Base-by-base conservation (phyloP, 345 rosid species). In the Citrus trifoliata region DNA sequence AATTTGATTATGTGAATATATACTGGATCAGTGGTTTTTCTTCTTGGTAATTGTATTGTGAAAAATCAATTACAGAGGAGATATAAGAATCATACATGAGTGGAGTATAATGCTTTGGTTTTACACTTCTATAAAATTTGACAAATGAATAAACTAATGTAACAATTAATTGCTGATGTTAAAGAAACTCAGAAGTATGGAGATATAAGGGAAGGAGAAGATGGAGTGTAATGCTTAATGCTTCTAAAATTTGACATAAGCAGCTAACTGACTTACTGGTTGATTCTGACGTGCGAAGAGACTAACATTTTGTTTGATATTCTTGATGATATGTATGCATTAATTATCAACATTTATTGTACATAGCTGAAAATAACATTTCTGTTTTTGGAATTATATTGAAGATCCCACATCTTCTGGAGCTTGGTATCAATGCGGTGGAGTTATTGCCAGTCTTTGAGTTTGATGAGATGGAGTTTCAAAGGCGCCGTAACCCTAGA, bases 381-480 rank as follows among this genome's bases (percentile, higher is more conserved):
- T 82, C 33, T 32, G 63, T 80, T 80, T 32, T 38, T 70, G 53
- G 38, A 78, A 82, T 64, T 68, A 64, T 46, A 81, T 85, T 65
- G 32, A 78, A 95, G 98, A 93, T 95, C 66, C 98, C 98, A 67
- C 93, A 95, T 83, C 94, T 95, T 84, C 80, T 87, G 73, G 96
- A 93, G 87, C 92, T 95, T 72, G 97, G 97, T 73, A 85, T 95
- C 79, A 95, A 91, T 87, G 97, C 99, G 5, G 96, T 95, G 84
- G 99, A 95, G 90, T 81, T 93, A 85, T 86, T 93, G 71, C 98
- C 98, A 5, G 89, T 95, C 69, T 95, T 93, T 67, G 99, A 95
- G 82, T 95, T 90, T 78, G 99, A 95, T 67, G 99, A 95, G 82
- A 86, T 93, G 70, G 99, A 95, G 88, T 88, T 95, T 70, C 97